phyloP scores from a whole-genome alignment of 345 rosid genomes.

The Sonneratia caseolaris region DNA sequence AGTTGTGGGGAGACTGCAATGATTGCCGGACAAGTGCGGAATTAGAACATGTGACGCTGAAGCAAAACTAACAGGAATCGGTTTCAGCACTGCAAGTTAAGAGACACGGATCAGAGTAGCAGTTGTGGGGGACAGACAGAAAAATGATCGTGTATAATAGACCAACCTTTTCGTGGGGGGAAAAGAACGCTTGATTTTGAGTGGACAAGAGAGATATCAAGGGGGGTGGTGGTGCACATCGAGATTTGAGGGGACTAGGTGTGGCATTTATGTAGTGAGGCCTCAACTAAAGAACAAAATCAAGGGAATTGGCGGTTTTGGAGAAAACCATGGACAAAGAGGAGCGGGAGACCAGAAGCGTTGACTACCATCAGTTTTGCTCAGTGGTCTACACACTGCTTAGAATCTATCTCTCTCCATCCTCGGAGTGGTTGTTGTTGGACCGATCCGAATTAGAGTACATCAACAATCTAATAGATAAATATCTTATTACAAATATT shows the following conservation, averaged over 20 bases:
- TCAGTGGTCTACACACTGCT: too few relatives aligned
- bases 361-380: too few relatives aligned
- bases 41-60: neutral
- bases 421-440: too few relatives aligned
- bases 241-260: neutral
- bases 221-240: neutral
- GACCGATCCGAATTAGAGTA: too few relatives aligned
- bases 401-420: too few relatives aligned
- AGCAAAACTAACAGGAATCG: neutral
- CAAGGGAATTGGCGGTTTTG: neutral
- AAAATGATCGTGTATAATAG: neutral
- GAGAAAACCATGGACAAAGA: neutral
- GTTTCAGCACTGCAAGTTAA: neutral
- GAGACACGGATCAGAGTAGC: neutral
- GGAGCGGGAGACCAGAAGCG: neutral
- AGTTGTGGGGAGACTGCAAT: too few relatives aligned
- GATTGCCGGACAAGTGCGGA: neutral
- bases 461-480: too few relatives aligned
- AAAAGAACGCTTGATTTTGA: neutral
- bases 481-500: too few relatives aligned
- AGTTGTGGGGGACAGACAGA: too few relatives aligned
- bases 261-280: neutral
- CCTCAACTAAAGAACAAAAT: neutral
- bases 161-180: neutral
- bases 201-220: too few relatives aligned